phyloP scores from a whole-genome alignment of 768 basidiomycete genomes.

The Naganishia randhawae region DNA sequence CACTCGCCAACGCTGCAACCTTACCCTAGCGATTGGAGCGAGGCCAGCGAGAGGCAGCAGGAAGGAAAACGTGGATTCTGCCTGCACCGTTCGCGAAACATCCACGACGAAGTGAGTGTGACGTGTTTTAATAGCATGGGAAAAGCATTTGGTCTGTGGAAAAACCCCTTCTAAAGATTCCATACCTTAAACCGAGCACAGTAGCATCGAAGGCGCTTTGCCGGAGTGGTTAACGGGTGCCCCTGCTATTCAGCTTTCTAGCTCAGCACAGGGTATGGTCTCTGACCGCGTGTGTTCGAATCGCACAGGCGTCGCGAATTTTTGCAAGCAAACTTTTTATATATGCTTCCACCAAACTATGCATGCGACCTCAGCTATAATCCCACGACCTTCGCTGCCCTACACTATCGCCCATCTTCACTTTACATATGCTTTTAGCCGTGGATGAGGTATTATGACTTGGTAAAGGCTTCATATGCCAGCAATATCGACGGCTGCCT shows the following conservation, averaged over 20 bases:
- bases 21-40: background rate
- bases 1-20: background rate
- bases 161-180: background rate
- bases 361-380: no score
- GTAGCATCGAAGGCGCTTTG: slow-evolving; percentile 57
- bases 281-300: slow-evolving; percentile 44
- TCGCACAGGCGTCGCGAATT: slow-evolving; percentile 40
- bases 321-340: slow-evolving; percentile 21
- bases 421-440: no score
- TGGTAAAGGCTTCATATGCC: no score
- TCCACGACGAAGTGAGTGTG: background rate
- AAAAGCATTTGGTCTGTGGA: no score
- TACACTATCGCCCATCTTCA: no score
- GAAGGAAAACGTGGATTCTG: slow-evolving; percentile 18
- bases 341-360: no score
- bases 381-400: no score
- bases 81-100: slow-evolving; percentile 22
- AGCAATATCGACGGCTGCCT: no score
- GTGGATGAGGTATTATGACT: no score
- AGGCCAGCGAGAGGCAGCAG: background rate
- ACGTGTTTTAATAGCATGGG: slow-evolving; percentile 1
- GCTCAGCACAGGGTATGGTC: slow-evolving; percentile 38
- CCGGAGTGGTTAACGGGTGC: slow-evolving; percentile 91
- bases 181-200: background rate
- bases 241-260: slow-evolving; percentile 58